Conservation (phyloP, 75 land plant species). For the Pinus albicaulis region DNA sequence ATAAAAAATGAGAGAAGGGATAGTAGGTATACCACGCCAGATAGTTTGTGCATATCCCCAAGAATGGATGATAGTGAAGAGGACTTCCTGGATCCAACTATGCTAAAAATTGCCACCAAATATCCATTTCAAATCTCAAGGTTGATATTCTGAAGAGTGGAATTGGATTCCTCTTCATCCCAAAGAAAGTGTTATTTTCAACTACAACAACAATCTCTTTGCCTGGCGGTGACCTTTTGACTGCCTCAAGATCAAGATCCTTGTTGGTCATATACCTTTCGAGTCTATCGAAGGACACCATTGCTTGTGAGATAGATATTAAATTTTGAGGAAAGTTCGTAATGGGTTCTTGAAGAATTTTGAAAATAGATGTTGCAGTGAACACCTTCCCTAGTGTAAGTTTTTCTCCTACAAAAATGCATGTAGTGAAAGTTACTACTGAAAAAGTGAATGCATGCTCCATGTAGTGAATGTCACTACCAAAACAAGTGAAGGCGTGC, state of each 20-base stretch:
- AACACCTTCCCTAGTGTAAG: slow-evolving; percentile 80
- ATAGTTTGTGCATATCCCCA: slow-evolving; percentile 87
- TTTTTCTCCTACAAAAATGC: slow-evolving; percentile 29
- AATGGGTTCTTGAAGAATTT: slow-evolving; percentile 89
- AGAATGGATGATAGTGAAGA: slow-evolving; percentile 40
- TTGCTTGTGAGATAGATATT: slow-evolving; percentile 79
- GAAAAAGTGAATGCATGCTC: slow-evolving; percentile 56
- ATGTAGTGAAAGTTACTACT: slow-evolving; percentile 60
- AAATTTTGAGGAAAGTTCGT: slow-evolving; percentile 86
- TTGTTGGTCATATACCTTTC: slow-evolving; percentile 67
- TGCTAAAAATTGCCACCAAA: too few relatives aligned
- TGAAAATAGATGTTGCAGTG: slow-evolving; percentile 78
- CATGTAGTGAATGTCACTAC: slow-evolving; percentile 67
- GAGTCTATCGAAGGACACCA: slow-evolving; percentile 75
- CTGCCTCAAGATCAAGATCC: slow-evolving; percentile 63
- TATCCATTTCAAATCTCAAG: slow-evolving; percentile 29
- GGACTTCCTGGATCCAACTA: too few relatives aligned
- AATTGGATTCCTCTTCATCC: slow-evolving; percentile 51
- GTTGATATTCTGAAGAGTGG: slow-evolving; percentile 42
- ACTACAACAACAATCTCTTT: slow-evolving; percentile 47
- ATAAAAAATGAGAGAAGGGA: not conserved
- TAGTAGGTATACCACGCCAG: slow-evolving; percentile 64
- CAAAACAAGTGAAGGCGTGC: slow-evolving; percentile 60
- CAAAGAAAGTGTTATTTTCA: slow-evolving; percentile 61
- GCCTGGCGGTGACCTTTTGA: slow-evolving; percentile 33